These are phyloP conservation scores for Talaromyces sp. DNA, from an alignment of 2,329 filamentous ascomycete species.

Conservation along the genomic window DNA sequence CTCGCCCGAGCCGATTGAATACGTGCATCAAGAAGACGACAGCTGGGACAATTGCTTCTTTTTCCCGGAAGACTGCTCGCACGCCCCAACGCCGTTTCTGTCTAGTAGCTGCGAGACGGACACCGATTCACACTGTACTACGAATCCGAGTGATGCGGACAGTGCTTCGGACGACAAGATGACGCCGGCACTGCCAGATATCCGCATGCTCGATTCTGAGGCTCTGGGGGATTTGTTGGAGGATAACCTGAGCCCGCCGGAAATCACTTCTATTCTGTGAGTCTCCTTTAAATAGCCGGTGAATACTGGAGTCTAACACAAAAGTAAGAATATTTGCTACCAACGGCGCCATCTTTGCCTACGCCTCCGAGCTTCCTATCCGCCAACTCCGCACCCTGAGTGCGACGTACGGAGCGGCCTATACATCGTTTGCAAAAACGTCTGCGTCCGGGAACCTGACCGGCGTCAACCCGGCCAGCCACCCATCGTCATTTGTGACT, in stretches of 20 bases:
- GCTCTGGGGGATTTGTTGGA: constrained; percentile 36
- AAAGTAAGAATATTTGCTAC: constrained; percentile 41
- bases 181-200: constrained; percentile 36
- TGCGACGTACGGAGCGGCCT: constrained; percentile 39
- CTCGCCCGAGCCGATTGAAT: constrained; percentile 37
- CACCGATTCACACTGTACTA: constrained; percentile 19
- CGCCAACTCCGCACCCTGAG: constrained; percentile 37
- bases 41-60: constrained; percentile 40
- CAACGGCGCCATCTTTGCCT: constrained; percentile 40
- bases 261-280: constrained; percentile 40
- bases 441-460: constrained; percentile 37
- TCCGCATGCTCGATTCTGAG: constrained; percentile 39
- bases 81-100: constrained; percentile 24
- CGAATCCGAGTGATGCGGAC: constrained; percentile 8
- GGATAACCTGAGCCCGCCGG: constrained; percentile 38
- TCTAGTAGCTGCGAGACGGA: constrained; percentile 5
- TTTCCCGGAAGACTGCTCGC: constrained; percentile 39
- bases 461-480: constrained; percentile 37
- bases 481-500: constrained; percentile 39
- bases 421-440: constrained; percentile 37
- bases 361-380: constrained; percentile 33
- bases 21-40: constrained; percentile 38
- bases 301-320: neutral
- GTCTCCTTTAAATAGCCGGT: neutral
- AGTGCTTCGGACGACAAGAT: constrained; percentile 26